Conservation (phyloP, 352 stramenopile species). For the Globisporangium emineosum region DNA sequence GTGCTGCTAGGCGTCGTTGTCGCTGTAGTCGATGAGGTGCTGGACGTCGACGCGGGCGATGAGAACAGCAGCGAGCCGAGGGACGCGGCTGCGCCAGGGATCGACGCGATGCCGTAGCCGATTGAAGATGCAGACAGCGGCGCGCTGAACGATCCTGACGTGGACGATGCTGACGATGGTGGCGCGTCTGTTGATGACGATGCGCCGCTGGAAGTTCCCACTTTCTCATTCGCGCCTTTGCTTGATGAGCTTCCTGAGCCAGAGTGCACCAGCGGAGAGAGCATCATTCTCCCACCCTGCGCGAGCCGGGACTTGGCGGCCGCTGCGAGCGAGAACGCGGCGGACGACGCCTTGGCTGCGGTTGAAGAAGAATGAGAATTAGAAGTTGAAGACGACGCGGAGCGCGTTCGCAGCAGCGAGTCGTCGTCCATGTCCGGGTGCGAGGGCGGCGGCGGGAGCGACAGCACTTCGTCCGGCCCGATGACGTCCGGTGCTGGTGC, state of each 20-base stretch:
- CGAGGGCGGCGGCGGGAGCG: slow-evolving; percentile 8
- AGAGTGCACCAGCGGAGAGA: slow-evolving; percentile 38
- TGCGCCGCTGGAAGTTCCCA: not conserved
- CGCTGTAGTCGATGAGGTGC: slow-evolving; percentile 12
- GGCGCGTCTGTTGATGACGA: not conserved
- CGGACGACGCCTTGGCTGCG: slow-evolving; percentile 35
- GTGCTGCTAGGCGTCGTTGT: not conserved
- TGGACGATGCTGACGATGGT: not conserved
- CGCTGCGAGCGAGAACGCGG: slow-evolving; percentile 52
- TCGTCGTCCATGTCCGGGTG: slow-evolving; percentile 22
- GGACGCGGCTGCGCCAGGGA: slow-evolving; percentile 21
- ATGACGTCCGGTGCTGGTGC: not conserved
- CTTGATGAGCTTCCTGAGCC: slow-evolving; percentile 11
- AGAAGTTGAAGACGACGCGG: slow-evolving; percentile 10
- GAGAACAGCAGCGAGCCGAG: slow-evolving; percentile 44
- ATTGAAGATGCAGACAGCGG: slow-evolving; percentile 21
- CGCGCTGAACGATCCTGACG: slow-evolving; percentile 17
- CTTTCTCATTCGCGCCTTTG: slow-evolving; percentile 7
- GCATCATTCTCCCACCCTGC: slow-evolving; percentile 46
- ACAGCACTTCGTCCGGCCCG: slow-evolving; percentile 13
- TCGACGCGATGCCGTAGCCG: slow-evolving; percentile 27
- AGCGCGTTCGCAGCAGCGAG: slow-evolving; percentile 9
- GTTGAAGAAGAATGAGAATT: slow-evolving; percentile 21
- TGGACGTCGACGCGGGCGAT: slow-evolving; percentile 22
- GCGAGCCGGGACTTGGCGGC: slow-evolving; percentile 48